These are phyloP conservation scores for Fusarium sp. DNA, from an alignment of 2,329 filamentous ascomycete genomes.

Conservation along the genomic window DNA sequence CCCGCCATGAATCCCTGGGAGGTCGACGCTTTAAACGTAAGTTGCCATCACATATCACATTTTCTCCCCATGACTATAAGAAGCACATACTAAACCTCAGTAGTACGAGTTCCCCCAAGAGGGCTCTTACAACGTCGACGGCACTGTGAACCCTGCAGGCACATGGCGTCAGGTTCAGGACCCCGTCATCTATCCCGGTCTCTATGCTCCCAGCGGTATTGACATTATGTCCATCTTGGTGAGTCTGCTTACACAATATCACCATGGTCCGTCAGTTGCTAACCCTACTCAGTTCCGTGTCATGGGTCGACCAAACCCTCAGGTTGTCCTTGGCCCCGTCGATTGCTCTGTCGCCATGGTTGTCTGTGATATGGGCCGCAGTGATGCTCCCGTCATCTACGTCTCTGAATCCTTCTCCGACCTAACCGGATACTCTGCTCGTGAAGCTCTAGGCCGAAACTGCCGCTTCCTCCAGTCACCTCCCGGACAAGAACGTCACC, in stretches of 20 bases:
- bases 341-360: slow-evolving; percentile 88
- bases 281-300: slow-evolving; percentile 65
- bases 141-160: slow-evolving; percentile 30
- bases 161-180: slow-evolving; percentile 54
- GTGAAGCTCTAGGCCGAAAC: slow-evolving; percentile 82
- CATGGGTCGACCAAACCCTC: slow-evolving; percentile 76
- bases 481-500: slow-evolving; percentile 59
- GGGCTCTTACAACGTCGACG: slow-evolving; percentile 38
- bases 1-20: slow-evolving; percentile 47
- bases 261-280: slow-evolving; percentile 1
- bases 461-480: slow-evolving; percentile 88
- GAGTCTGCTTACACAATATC: slow-evolving; percentile 9
- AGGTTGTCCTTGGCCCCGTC: slow-evolving; percentile 83
- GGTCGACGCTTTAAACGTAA: slow-evolving; percentile 44
- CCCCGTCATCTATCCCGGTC: slow-evolving; percentile 66
- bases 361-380: slow-evolving; percentile 80
- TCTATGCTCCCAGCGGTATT: slow-evolving; percentile 67
- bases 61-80: neutral
- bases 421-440: slow-evolving; percentile 80
- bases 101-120: slow-evolving; percentile 48
- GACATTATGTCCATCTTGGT: slow-evolving; percentile 70
- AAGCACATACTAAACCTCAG: slow-evolving; percentile 17
- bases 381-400: slow-evolving; percentile 85
- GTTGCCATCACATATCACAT: slow-evolving; percentile 15
- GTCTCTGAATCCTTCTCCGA: slow-evolving; percentile 83